Base-by-base conservation (phyloP, 768 basidiomycete genomes). In the Russula emetica region DNA sequence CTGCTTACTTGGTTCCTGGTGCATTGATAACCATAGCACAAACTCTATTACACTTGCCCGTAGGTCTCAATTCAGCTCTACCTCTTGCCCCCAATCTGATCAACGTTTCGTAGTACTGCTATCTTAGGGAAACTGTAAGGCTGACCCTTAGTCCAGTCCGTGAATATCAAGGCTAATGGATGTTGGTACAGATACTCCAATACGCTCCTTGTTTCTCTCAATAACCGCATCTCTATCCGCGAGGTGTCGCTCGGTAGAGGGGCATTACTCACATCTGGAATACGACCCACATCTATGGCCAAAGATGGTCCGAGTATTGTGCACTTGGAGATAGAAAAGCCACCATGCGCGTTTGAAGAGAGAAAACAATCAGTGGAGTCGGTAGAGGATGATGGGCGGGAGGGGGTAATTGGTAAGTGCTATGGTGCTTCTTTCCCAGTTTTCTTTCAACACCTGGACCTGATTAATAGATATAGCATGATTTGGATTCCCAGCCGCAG, bases 41-140 rank as follows among this genome's bases (percentile, higher is more conserved):
- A 64, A 38, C 24, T 32, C 44, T 64, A 58, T 47, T 60, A 26
- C 53, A 42, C 30, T 3, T 64, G 53, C 53, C 63, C 63, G 63
- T 64, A 55, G 1, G 56, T 47, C 18, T 30, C 42, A 18, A 38
- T 14, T 55, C 18, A 8, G 11, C 30, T 11, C 4, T 13, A 2
- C 22, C 30, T 28, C 11, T 3, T 22, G 40, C 11, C 26, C 2
- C 3, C 22, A 11, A 30, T 22, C 22, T 64, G 18, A 55, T 22
- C 1, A 24, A n/a, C n/a, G 7, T 36, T 6, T 38, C 20, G 9
- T n/a, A 64, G 63, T 34, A 14, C 18, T 8, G n/a, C 53, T 13
- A 20, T 64, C 47, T 38, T 64, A 0, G 63, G 63, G 36, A 64
- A 64, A 32, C 36, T 64, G 63, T 64, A 34, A 40, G 47, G 11